phyloP scores from a whole-genome alignment of 1,139 yeast species.

The Neolecta irregularis region DNA sequence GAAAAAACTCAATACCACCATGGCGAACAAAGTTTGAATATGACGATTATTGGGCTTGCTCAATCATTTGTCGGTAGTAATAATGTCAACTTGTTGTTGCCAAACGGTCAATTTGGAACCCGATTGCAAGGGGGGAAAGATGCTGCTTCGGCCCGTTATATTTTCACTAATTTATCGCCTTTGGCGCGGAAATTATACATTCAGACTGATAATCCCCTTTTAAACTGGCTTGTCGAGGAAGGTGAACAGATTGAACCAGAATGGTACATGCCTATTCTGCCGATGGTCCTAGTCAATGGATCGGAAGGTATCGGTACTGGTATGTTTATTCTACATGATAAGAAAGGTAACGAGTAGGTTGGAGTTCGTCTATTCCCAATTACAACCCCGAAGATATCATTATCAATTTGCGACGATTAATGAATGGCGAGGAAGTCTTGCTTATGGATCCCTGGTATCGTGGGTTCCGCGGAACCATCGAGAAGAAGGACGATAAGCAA shows the following conservation, averaged over 20 bases:
- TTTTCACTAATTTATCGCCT: conserved; percentile 68
- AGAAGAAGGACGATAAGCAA: conserved; percentile 33
- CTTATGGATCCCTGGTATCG: conserved; percentile 89
- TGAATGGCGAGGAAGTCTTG: conserved; percentile 54
- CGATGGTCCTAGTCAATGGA: conserved; percentile 88
- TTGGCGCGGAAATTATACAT: conserved; percentile 65
- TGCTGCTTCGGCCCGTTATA: conserved; percentile 96
- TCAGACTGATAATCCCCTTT: conserved; percentile 64
- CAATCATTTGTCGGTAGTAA: conserved; percentile 92
- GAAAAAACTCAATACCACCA: conserved; percentile 92
- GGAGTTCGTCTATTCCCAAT: conserved; percentile 90
- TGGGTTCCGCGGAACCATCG: conserved; percentile 85
- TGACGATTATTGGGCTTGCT: conserved; percentile 84
- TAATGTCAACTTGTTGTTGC: conserved; percentile 67
- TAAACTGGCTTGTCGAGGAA: conserved; percentile 76
- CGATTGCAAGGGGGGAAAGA: conserved; percentile 97
- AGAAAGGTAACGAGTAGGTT: no score
- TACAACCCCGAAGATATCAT: conserved; percentile 80
- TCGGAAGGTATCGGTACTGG: conserved; percentile 97
- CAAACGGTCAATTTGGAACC: conserved; percentile 94
- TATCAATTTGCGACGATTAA: conserved; percentile 49
- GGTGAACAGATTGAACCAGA: conserved; percentile 91
- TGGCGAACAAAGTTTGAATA: conserved; percentile 78
- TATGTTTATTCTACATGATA: no score
- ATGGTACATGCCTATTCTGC: conserved; percentile 85